phyloP scores from a whole-genome alignment of 371 early-diverging fungal genomes.

The Mortierella sp. region DNA sequence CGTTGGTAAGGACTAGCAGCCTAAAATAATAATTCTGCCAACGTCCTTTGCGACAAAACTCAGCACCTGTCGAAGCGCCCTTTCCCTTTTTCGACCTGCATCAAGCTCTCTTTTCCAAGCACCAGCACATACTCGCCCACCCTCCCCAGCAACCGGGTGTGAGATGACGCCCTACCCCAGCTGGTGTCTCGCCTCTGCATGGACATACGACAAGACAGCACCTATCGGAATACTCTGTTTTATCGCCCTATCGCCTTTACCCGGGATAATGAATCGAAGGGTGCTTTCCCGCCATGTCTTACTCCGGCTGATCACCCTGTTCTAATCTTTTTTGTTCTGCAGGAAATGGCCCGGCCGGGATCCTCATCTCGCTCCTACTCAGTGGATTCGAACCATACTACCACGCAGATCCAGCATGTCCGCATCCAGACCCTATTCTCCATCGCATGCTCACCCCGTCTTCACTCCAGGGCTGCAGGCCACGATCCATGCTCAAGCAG shows the following conservation, averaged over 20 bases:
- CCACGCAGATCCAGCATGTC: constrained; percentile 37
- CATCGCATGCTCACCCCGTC: constrained; percentile 47
- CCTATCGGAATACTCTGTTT: background rate
- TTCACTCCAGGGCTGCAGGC: constrained; percentile 28
- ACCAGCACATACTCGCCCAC: background rate
- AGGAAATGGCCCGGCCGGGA: constrained; percentile 59
- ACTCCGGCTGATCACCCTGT: background rate
- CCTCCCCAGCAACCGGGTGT: background rate
- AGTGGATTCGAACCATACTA: constrained; percentile 54
- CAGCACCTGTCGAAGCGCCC: background rate
- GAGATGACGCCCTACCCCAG: background rate
- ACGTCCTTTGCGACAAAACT: constrained; percentile 1
- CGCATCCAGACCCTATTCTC: constrained; percentile 56
- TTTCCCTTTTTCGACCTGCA: background rate
- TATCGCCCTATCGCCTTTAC: background rate
- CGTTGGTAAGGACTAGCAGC: constrained; percentile 28
- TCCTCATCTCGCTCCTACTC: constrained; percentile 47
- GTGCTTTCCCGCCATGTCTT: background rate
- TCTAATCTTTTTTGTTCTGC: background rate
- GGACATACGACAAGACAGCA: background rate
- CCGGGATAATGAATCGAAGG: background rate
- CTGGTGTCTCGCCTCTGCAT: background rate
- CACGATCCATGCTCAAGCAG: constrained; percentile 45
- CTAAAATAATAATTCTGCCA: background rate
- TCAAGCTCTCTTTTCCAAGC: background rate